Percentiles rank a stretch among this genome's conserved stretches.
These are phyloP conservation scores for Ensete ventricosum DNA, from an alignment of 176 grass and related monocot species.

Conservation along the genomic window DNA sequence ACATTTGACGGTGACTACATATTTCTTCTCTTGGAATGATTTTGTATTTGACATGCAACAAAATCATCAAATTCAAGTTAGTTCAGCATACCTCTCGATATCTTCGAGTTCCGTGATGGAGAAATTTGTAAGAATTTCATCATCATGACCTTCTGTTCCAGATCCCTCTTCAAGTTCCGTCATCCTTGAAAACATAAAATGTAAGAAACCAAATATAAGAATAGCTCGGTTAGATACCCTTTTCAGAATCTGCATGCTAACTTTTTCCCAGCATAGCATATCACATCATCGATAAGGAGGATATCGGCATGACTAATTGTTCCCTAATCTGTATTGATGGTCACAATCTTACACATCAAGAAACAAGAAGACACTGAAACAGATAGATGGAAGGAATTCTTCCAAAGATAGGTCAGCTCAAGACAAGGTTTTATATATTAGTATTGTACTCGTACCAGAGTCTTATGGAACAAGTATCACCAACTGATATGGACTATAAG, in stretches of 20 bases:
- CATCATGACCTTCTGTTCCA: slow-evolving; percentile 63
- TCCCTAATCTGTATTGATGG: too few relatives aligned
- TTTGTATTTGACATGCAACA: not conserved
- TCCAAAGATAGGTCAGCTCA: too few relatives aligned
- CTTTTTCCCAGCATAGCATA: not conserved
- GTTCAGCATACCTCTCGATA: slow-evolving; percentile 26
- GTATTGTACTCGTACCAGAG: too few relatives aligned
- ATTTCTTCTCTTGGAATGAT: not conserved
- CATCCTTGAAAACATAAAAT: slow-evolving; percentile 48
- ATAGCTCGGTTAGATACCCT: not conserved
- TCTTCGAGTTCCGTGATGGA: slow-evolving; percentile 17
- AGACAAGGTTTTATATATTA: too few relatives aligned
- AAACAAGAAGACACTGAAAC: too few relatives aligned
- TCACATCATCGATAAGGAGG: not conserved
- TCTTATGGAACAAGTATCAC: too few relatives aligned
- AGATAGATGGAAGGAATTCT: too few relatives aligned
- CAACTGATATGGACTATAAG: too few relatives aligned
- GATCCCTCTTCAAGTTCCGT: slow-evolving; percentile 75
- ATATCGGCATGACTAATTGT: not conserved
- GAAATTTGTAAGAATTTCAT: slow-evolving; percentile 41
- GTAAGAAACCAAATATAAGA: not conserved
- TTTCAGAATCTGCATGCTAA: not conserved
- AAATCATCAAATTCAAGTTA: not conserved
- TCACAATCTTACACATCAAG: not conserved
- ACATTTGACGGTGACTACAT: not conserved